These are phyloP conservation scores for Mariannaea sp. DNA, from an alignment of 2,329 filamentous ascomycete species.

Conservation along the genomic window DNA sequence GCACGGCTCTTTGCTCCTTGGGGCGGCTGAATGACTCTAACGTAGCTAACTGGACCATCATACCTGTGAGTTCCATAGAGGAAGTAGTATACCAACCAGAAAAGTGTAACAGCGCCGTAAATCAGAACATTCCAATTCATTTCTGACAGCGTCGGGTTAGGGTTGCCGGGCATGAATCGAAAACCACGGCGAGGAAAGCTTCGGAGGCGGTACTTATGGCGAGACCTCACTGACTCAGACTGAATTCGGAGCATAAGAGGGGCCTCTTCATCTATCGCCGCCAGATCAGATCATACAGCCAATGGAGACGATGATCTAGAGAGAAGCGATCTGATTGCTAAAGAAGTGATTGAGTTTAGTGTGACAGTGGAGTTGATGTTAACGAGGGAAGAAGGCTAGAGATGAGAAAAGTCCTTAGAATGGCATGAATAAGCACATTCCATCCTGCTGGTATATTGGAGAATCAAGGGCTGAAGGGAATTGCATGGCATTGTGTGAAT, in stretches of 20 bases:
- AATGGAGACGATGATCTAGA: slow-evolving; percentile 32
- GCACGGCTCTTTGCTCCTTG: not conserved
- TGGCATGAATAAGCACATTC: slow-evolving; percentile 30
- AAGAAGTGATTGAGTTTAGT: slow-evolving; percentile 25
- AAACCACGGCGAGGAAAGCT: slow-evolving; percentile 25
- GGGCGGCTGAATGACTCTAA: slow-evolving; percentile 21
- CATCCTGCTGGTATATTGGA: slow-evolving; percentile 22
- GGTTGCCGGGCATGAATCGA: slow-evolving; percentile 32
- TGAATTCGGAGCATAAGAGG: slow-evolving; percentile 27
- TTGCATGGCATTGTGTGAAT: slow-evolving; percentile 29
- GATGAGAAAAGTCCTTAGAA: slow-evolving; percentile 26
- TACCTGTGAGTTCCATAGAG: slow-evolving; percentile 24
- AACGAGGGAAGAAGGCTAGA: slow-evolving; percentile 28
- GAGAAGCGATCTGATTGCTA: slow-evolving; percentile 25
- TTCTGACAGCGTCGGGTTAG: slow-evolving; percentile 17
- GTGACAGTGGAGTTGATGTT: slow-evolving; percentile 33
- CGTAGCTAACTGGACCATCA: slow-evolving; percentile 28
- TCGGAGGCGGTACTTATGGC: slow-evolving; percentile 27
- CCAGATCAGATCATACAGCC: slow-evolving; percentile 35
- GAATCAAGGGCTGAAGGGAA: slow-evolving; percentile 32
- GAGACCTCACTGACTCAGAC: slow-evolving; percentile 25
- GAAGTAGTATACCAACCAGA: slow-evolving; percentile 24
- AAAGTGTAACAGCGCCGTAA: slow-evolving; percentile 12
- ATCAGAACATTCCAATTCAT: slow-evolving; percentile 34
- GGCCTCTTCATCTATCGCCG: slow-evolving; percentile 20